These are phyloP conservation scores for Millerozyma acaciae DNA, from an alignment of 805 yeast species.

Conservation along the genomic window DNA sequence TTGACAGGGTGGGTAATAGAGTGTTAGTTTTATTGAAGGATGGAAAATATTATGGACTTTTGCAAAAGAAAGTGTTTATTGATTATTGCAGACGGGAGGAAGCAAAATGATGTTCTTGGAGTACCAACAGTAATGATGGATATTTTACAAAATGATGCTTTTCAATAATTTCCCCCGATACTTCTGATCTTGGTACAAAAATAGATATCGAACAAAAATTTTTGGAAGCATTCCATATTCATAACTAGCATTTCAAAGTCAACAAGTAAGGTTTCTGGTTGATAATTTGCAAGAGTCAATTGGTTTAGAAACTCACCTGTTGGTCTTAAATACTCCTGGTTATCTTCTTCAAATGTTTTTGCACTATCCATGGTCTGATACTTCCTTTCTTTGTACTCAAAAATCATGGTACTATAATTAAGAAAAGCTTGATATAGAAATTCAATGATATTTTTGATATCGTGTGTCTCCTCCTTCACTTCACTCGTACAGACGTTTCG, in stretches of 20 bases:
- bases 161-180: too few species aligned
- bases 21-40: slow-evolving; percentile 43
- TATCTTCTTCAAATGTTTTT: neutral
- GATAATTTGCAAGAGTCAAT: neutral
- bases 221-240: slow-evolving; percentile 10
- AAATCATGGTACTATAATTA: slow-evolving; percentile 5
- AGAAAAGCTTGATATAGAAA: slow-evolving; percentile 14
- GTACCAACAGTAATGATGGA: too few species aligned
- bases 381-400: slow-evolving; percentile 8
- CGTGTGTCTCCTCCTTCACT: neutral
- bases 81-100: slow-evolving; percentile 32
- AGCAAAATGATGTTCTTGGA: too few species aligned
- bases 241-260: slow-evolving; percentile 1
- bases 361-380: slow-evolving; percentile 9
- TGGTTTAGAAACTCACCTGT: slow-evolving; percentile 1
- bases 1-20: slow-evolving; percentile 50
- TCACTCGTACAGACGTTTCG: slow-evolving; percentile 5
- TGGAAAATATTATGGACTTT: slow-evolving; percentile 47
- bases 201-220: slow-evolving; percentile 9
- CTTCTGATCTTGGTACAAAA: slow-evolving; percentile 6
- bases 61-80: slow-evolving; percentile 52
- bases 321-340: slow-evolving; percentile 6
- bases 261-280: neutral
- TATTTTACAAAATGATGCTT: too few species aligned
- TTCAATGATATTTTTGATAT: slow-evolving; percentile 7